Percentiles rank a stretch among this genome's conserved stretches.
Evolutionary conservation across 192 early-diverging fungal genomes (phyloP).

Genomic region (Backusella parvicylindrica): DNA sequence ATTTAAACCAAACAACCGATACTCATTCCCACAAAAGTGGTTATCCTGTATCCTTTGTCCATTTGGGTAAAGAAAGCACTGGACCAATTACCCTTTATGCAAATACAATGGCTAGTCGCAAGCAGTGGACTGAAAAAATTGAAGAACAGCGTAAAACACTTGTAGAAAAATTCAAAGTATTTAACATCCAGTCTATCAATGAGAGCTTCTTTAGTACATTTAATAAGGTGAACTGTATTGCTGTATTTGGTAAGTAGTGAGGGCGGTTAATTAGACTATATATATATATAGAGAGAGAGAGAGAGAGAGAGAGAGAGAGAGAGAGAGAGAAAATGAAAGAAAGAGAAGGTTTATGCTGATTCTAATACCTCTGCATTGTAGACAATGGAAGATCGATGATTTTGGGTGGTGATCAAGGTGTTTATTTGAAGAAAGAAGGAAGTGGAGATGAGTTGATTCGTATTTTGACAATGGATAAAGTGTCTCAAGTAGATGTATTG

Average conservation of each 20-base stretch:
- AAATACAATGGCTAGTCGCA: slow-evolving; percentile 63
- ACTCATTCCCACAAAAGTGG: slow-evolving; percentile 49
- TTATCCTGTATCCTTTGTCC: slow-evolving; percentile 75
- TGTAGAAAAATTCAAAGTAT: slow-evolving; percentile 37
- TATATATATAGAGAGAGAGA: background rate
- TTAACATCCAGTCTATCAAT: slow-evolving; percentile 55
- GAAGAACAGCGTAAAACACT: slow-evolving; percentile 52
- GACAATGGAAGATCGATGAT: slow-evolving; percentile 58
- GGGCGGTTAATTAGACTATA: background rate
- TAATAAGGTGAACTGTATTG: slow-evolving; percentile 56
- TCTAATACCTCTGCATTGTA: background rate
- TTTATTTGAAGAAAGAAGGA: slow-evolving; percentile 63
- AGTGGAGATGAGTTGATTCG: slow-evolving; percentile 43
- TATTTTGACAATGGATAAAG: slow-evolving; percentile 68
- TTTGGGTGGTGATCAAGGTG: slow-evolving; percentile 81
- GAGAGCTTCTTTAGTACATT: slow-evolving; percentile 45
- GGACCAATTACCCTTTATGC: slow-evolving; percentile 68
- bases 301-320: background rate
- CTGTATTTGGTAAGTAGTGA: slow-evolving; percentile 38
- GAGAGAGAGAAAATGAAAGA: no score
- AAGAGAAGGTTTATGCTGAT: background rate
- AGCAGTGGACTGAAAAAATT: slow-evolving; percentile 84
- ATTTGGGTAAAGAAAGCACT: slow-evolving; percentile 65
- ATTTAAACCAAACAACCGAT: slow-evolving; percentile 5
- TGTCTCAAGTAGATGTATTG: slow-evolving; percentile 84